Percentiles rank a stretch among this genome's conserved stretches.
Evolutionary conservation across 164 flowering plant genomes (phyloP).

Genomic region (Aristolochia californica): DNA sequence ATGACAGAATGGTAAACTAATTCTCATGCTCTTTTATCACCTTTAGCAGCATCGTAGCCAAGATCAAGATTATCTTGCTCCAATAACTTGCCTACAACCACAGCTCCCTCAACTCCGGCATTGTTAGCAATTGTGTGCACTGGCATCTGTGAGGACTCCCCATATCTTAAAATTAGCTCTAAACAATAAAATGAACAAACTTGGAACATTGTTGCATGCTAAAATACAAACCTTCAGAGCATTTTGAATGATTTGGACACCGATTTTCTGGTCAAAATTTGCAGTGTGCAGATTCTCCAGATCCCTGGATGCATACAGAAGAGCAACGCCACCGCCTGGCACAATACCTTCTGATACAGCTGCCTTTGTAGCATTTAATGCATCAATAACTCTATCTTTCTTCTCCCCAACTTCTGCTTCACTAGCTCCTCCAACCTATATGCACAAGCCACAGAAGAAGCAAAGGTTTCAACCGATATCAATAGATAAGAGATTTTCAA

Average conservation of each 20-base stretch:
- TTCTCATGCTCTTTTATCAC: slow-evolving; percentile 17
- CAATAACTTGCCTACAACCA: slow-evolving; percentile 89
- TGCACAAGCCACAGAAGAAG: neutral
- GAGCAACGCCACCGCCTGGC: slow-evolving; percentile 98
- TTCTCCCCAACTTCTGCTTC: slow-evolving; percentile 93
- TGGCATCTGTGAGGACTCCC: slow-evolving; percentile 44
- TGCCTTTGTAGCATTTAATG: slow-evolving; percentile 92
- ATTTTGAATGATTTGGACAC: slow-evolving; percentile 94
- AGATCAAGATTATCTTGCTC: slow-evolving; percentile 82
- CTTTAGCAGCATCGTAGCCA: slow-evolving; percentile 99
- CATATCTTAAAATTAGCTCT: neutral
- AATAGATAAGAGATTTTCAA: neutral
- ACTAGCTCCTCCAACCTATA: slow-evolving; percentile 97
- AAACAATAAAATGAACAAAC: neutral
- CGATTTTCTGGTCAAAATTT: slow-evolving; percentile 95
- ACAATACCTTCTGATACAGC: slow-evolving; percentile 96
- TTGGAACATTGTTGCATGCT: neutral
- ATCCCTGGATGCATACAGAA: slow-evolving; percentile 90
- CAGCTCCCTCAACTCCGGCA: slow-evolving; percentile 99
- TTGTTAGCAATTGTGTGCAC: slow-evolving; percentile 80
- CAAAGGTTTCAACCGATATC: neutral
- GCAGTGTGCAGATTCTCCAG: slow-evolving; percentile 76
- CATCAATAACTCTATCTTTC: slow-evolving; percentile 95
- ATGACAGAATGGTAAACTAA: neutral
- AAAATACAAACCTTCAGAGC: slow-evolving; percentile 67